Percentiles rank a stretch among this genome's conserved stretches.
These are phyloP conservation scores for Carex kokanica DNA, from an alignment of 176 grass and related monocot genomes.

Conservation along the genomic window DNA sequence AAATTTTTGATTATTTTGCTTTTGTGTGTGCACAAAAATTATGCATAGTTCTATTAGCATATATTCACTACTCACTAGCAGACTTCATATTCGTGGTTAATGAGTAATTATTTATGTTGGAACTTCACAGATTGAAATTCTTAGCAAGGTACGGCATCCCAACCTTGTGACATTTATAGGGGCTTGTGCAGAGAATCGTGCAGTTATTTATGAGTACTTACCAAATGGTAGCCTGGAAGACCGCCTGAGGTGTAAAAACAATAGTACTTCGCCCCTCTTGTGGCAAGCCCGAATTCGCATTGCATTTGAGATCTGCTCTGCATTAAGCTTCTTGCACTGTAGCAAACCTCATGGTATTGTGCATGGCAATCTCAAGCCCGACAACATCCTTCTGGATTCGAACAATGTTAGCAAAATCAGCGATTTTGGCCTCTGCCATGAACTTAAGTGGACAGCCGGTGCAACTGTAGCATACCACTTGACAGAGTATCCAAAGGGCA, in stretches of 20 bases:
- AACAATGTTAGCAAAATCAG: conserved; percentile 42
- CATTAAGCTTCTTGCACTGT: conserved; percentile 48
- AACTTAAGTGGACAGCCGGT: conserved; percentile 26
- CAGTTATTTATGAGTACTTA: conserved; percentile 40
- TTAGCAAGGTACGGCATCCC: neutral
- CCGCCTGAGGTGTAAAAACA: conserved; percentile 16
- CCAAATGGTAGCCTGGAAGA: conserved; percentile 51
- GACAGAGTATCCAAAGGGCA: conserved; percentile 33
- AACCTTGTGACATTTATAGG: conserved; percentile 49
- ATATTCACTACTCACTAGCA: no score
- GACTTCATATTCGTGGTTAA: neutral
- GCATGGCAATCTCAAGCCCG: conserved; percentile 51
- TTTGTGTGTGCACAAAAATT: no score
- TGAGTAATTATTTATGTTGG: no score
- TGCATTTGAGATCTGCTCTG: conserved; percentile 40
- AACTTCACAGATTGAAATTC: neutral
- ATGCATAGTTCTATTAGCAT: no score
- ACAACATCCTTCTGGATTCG: conserved; percentile 48
- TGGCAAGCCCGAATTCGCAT: conserved; percentile 45
- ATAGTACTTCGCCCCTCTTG: conserved; percentile 22
- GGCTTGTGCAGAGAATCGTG: conserved; percentile 23
- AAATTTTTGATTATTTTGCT: no score
- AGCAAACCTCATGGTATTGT: conserved; percentile 39
- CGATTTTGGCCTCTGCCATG: conserved; percentile 41
- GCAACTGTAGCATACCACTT: conserved; percentile 4